Percentiles rank a stretch among this genome's conserved stretches.
phyloP scores from a whole-genome alignment of 1,139 yeast species.

The Debaryomyces sp. region DNA sequence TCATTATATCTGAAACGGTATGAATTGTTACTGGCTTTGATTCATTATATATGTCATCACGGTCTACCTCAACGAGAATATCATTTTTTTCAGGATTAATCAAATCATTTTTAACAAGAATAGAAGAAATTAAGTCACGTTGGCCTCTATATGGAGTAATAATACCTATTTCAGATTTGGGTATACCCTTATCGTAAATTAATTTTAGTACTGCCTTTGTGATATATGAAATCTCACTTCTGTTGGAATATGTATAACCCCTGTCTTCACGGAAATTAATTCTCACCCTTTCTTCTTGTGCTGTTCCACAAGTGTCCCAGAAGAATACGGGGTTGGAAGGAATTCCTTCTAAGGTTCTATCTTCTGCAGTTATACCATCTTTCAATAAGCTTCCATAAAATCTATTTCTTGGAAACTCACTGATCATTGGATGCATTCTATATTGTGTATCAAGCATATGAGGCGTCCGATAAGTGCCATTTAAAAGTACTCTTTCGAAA shows the following conservation, averaged over 20 bases:
- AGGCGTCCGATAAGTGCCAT: constrained; percentile 59
- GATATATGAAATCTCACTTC: constrained; percentile 53
- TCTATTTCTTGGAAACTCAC: constrained; percentile 62
- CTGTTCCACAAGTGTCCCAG: constrained; percentile 51
- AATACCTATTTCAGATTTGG: constrained; percentile 57
- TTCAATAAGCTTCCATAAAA: constrained; percentile 57
- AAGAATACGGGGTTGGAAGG: constrained; percentile 50
- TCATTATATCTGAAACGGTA: constrained; percentile 64
- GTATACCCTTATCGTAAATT: constrained; percentile 55
- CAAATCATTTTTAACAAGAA: constrained; percentile 50
- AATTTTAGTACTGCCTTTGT: constrained; percentile 49
- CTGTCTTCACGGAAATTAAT: constrained; percentile 48
- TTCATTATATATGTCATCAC: constrained; percentile 54
- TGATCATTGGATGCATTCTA: constrained; percentile 69
- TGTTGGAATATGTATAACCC: constrained; percentile 58
- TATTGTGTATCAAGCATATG: constrained; percentile 74
- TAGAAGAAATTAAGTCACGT: constrained; percentile 59
- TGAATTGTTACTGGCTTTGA: constrained; percentile 59
- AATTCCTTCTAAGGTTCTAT: constrained; percentile 46
- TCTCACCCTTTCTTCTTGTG: constrained; percentile 48
- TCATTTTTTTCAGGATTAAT: constrained; percentile 58
- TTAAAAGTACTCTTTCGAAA: constrained; percentile 59
- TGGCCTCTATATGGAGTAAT: constrained; percentile 78
- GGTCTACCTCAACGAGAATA: constrained; percentile 54
- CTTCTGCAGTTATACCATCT: constrained; percentile 60